Evolutionary conservation across 2,329 filamentous ascomycete species (phyloP), one percentile per base, ranked within the genome.

Genomic region (Pyrenochaeta sp.): DNA sequence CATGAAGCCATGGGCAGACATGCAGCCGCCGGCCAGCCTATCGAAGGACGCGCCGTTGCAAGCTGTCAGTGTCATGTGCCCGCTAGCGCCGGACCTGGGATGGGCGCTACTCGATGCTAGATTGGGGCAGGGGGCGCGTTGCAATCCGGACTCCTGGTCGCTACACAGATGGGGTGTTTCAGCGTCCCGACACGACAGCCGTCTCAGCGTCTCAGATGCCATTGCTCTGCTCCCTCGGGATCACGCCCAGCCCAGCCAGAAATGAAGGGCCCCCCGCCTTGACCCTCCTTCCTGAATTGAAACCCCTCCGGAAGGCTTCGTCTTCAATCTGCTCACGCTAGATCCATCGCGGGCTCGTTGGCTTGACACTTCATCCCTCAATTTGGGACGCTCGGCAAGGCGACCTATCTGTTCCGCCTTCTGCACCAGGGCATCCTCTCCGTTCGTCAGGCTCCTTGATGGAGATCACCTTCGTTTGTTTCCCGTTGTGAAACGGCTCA

Each of bases 401-500:
- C 11, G 18, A 39, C 36, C 18, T 39, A 18, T 55, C 33, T 44
- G 23, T 47, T 17, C 35, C 29, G 20, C n/a, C 49, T 29, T 32
- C 49, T 35, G 43, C 45, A 36, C 21, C 33, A 37, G 32, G 36
- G 32, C 36, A 29, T 30, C 17, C 45, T 31, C 44, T 41, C 49
- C 45, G 20, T 47, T 39, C 36, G 36, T 39, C 18, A 15, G 20
- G 21, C 49, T 64, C 68, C 65, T 69, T 60, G 67, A 71, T 58
- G 68, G 61, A 66, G 61, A 64, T 67, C 60, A 49, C 51, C 50
- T 48, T 46, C 47, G 48, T 61, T 61, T 51, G 63, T 68, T 61
- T 53, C 51, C 57, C 45, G 45, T 61, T 51, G 65, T 70, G 68
- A 69, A 70, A 69, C 67, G 62, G 52, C 48, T 53, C 23, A 27